These are phyloP conservation scores for Stygiomarasmius scandens DNA, from an alignment of 1,284 basidiomycete genomes.

Conservation along the genomic window DNA sequence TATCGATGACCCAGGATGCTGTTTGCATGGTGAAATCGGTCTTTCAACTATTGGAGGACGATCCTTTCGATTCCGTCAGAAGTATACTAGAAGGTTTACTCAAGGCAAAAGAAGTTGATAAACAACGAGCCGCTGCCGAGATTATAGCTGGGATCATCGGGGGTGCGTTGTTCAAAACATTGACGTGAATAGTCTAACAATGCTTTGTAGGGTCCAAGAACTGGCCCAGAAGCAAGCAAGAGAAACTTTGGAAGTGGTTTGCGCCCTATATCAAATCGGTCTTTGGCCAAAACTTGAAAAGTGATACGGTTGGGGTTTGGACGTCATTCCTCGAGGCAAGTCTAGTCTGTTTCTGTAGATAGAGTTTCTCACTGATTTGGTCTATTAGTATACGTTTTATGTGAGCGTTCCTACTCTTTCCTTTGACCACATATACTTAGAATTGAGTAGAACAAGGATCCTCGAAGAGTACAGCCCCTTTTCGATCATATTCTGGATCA, in stretches of 20 bases:
- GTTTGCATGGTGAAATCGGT: conserved; percentile 75
- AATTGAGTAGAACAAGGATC: conserved; percentile 81
- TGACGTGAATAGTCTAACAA: background rate
- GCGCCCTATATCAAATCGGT: conserved; percentile 68
- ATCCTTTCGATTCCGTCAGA: conserved; percentile 58
- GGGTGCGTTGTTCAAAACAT: conserved; percentile 36
- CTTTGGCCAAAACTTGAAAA: conserved; percentile 66
- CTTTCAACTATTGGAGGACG: conserved; percentile 71
- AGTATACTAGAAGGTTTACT: conserved; percentile 59
- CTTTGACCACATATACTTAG: conserved; percentile 46
- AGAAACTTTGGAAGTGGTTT: conserved; percentile 83
- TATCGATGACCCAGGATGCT: conserved; percentile 63
- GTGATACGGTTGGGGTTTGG: conserved; percentile 70
- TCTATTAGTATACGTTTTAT: conserved; percentile 13
- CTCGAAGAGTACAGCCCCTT: conserved; percentile 79
- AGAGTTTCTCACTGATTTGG: background rate
- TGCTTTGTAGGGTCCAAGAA: conserved; percentile 74
- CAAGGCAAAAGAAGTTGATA: conserved; percentile 69
- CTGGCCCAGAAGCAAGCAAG: conserved; percentile 78
- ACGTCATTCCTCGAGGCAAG: conserved; percentile 68
- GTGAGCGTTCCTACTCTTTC: background rate
- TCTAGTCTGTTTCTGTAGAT: background rate
- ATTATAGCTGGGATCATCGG: conserved; percentile 79
- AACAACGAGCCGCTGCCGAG: conserved; percentile 89
- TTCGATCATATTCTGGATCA: conserved; percentile 73